A percentile compares a stretch with the other conserved stretches of the same genome.
phyloP scores from a whole-genome alignment of 768 basidiomycete genomes.

The Tubosaeta brunneosetosa region DNA sequence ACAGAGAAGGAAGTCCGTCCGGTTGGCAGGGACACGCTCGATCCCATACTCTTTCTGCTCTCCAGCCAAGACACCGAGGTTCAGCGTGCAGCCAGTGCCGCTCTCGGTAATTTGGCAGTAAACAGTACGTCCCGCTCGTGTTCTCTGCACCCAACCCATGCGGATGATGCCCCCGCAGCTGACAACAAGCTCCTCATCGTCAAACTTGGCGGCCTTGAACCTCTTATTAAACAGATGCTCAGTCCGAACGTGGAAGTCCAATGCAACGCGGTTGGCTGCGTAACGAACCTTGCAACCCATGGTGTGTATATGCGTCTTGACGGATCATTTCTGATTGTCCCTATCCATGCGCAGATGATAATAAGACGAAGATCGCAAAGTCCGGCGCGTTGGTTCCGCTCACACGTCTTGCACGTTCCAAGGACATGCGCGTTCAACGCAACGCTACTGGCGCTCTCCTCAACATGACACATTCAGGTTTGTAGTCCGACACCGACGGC shows the following conservation, averaged over 20 bases:
- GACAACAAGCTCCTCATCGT: constrained; percentile 99
- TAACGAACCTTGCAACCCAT: constrained; percentile 97
- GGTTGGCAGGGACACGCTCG: constrained; percentile 94
- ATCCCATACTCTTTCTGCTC: constrained; percentile 95
- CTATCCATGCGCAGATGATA: constrained; percentile 66
- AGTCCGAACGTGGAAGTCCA: constrained; percentile 99
- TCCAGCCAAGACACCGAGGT: constrained; percentile 98
- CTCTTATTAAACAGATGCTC: constrained; percentile 97
- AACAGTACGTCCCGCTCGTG: constrained; percentile 67
- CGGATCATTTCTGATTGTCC: constrained; percentile 5
- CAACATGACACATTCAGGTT: constrained; percentile 99
- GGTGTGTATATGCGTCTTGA: constrained; percentile 46
- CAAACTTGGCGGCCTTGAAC: constrained; percentile 94
- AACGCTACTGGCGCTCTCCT: constrained; percentile 97
- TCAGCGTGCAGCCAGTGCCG: constrained; percentile 95
- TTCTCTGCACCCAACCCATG: constrained; percentile 8
- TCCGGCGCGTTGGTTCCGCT: constrained; percentile 97
- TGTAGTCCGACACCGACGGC: constrained; percentile 13
- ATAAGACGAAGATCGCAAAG: constrained; percentile 99
- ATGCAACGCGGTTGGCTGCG: constrained; percentile 98
- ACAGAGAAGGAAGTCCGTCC: constrained; percentile 99
- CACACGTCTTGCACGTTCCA: constrained; percentile 91
- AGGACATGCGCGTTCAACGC: constrained; percentile 98
- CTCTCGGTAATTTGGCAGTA: constrained; percentile 94
- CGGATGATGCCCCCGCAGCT: constrained; percentile 43